Conservation (phyloP, 352 stramenopile genomes). For the Pythium oligandrum region DNA sequence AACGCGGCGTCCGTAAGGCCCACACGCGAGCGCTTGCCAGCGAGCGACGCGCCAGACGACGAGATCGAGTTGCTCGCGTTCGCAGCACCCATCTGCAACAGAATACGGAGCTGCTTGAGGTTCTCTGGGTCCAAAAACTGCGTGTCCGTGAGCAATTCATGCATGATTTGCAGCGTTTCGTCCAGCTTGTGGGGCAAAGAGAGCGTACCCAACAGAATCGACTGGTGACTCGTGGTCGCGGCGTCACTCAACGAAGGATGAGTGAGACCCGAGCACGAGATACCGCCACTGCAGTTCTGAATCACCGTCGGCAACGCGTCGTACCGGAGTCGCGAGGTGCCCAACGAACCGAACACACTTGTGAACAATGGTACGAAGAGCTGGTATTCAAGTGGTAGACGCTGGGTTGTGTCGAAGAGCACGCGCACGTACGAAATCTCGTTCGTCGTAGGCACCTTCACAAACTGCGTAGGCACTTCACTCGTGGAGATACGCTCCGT, state of each 20-base stretch:
- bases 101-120: conserved; percentile 62
- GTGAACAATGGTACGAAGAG: conserved; percentile 68
- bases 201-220: conserved; percentile 58
- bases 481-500: conserved; percentile 14
- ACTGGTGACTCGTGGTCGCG: conserved; percentile 36
- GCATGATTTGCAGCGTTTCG: conserved; percentile 48
- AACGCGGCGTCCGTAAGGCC: conserved; percentile 43
- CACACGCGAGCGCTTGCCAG: conserved; percentile 50
- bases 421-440: conserved; percentile 80
- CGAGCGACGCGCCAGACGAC: conserved; percentile 56
- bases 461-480: conserved; percentile 34
- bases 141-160: conserved; percentile 64
- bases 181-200: conserved; percentile 74
- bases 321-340: conserved; percentile 59
- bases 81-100: conserved; percentile 65
- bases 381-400: conserved; percentile 56
- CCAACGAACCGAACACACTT: conserved; percentile 64
- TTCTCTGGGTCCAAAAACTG: conserved; percentile 71
- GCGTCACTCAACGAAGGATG: conserved; percentile 56
- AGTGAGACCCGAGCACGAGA: conserved; percentile 53
- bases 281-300: conserved; percentile 72
- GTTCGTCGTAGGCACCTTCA: conserved; percentile 73
- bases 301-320: conserved; percentile 66
- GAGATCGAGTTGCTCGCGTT: conserved; percentile 70
- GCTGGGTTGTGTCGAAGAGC: conserved; percentile 47